phyloP scores from a whole-genome alignment of 305 asterid species.

The Ajuga reptans region DNA sequence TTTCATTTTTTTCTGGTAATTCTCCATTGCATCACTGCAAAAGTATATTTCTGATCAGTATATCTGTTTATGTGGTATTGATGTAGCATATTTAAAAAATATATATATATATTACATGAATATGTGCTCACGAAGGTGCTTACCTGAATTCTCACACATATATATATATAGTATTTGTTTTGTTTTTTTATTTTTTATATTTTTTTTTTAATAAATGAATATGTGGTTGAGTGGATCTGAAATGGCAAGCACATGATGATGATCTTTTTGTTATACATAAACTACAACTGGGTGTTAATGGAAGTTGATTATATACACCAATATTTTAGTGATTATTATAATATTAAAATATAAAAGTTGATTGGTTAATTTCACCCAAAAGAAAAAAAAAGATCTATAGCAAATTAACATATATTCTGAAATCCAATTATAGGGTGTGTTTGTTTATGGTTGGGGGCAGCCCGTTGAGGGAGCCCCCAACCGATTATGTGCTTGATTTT shows the following conservation, averaged over 20 bases:
- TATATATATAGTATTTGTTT: too few relatives aligned
- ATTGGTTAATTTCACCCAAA: background rate
- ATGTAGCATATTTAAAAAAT: too few relatives aligned
- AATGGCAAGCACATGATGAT: background rate
- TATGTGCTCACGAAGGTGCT: too few relatives aligned
- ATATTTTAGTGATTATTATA: background rate
- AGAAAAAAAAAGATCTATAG: background rate
- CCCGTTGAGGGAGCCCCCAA: too few relatives aligned
- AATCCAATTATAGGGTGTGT: background rate
- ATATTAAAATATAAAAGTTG: background rate
- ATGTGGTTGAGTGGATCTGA: background rate
- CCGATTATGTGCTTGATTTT: too few relatives aligned
- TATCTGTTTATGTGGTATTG: too few relatives aligned
- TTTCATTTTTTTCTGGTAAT: constrained; percentile 54
- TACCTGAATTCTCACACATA: too few relatives aligned
- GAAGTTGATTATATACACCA: background rate
- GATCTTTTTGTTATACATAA: background rate
- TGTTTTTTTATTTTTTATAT: background rate
- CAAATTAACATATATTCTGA: background rate
- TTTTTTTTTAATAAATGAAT: background rate
- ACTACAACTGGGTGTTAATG: background rate
- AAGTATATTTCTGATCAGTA: too few relatives aligned
- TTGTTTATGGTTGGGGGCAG: too few relatives aligned
- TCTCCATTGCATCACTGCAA: constrained; percentile 56
- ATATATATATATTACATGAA: too few relatives aligned